phyloP scores from a whole-genome alignment of 2,329 filamentous ascomycete species.

The Coniella lustricola region DNA sequence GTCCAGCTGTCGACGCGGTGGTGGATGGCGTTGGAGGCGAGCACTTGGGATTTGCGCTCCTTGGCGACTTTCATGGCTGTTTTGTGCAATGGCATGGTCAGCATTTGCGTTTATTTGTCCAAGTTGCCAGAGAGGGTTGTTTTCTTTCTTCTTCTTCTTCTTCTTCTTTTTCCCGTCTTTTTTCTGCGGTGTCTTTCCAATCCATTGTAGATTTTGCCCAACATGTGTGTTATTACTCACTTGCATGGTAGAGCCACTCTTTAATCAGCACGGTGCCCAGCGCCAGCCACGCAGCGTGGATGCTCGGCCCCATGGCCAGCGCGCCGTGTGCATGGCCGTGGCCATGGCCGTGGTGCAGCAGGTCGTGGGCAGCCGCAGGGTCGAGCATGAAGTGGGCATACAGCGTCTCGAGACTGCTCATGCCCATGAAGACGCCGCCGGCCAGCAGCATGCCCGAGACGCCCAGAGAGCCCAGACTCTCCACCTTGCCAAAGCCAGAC shows the following conservation, averaged over 20 bases:
- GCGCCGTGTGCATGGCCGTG: slow-evolving; percentile 58
- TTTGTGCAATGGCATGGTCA: background rate
- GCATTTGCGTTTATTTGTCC: too few species aligned
- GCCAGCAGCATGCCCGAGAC: slow-evolving; percentile 86
- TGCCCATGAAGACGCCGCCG: slow-evolving; percentile 88
- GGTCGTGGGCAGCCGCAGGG: slow-evolving; percentile 43
- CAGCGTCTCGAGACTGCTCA: slow-evolving; percentile 63
- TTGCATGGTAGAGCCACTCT: slow-evolving; percentile 95
- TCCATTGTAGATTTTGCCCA: background rate
- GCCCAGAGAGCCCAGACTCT: slow-evolving; percentile 86
- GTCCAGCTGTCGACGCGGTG: slow-evolving; percentile 95
- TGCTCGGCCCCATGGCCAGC: slow-evolving; percentile 63
- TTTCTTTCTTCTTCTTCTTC: slow-evolving; percentile 1
- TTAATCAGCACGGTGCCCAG: slow-evolving; percentile 85
- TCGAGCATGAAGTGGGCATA: slow-evolving; percentile 69
- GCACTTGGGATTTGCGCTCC: slow-evolving; percentile 89
- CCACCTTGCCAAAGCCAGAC: slow-evolving; percentile 92
- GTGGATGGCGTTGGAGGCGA: slow-evolving; percentile 93
- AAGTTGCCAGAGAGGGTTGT: too few species aligned
- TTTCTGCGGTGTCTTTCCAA: background rate
- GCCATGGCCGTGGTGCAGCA: slow-evolving; percentile 52
- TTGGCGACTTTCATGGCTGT: slow-evolving; percentile 89
- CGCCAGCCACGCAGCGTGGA: slow-evolving; percentile 93
- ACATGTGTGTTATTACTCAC: slow-evolving; percentile 47
- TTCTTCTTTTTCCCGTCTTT: background rate